Conservation (phyloP, 441 rosid species). For the Rhodomyrtus psidioides region DNA sequence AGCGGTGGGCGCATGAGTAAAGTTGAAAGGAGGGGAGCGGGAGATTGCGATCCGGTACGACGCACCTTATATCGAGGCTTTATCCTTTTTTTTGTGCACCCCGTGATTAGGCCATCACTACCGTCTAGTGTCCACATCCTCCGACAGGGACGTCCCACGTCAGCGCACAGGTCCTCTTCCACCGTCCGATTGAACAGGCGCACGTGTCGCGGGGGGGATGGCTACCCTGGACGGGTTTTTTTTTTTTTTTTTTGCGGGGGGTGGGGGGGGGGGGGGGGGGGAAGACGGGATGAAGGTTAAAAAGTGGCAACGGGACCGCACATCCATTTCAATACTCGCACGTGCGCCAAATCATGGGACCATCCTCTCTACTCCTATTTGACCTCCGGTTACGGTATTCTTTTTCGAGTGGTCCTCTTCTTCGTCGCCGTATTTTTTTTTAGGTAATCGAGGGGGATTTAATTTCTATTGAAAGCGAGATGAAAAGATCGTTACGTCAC, state of each 20-base stretch:
- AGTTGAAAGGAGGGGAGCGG: fast-evolving
- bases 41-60: background rate
- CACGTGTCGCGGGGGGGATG: background rate
- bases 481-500: background rate
- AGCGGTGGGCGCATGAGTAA: background rate
- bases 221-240: no score
- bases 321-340: background rate
- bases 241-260: no score
- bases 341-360: background rate
- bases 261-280: no score
- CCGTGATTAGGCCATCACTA: slow-evolving; percentile 48
- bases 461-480: background rate
- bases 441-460: background rate
- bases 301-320: background rate
- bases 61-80: background rate
- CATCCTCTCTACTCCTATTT: background rate
- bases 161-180: slow-evolving; percentile 21
- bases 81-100: background rate
- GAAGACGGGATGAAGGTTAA: no score
- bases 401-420: background rate
- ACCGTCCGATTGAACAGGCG: background rate
- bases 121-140: background rate
- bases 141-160: slow-evolving; percentile 34
- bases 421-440: background rate
- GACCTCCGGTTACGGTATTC: background rate